phyloP scores from a whole-genome alignment of 2,329 filamentous ascomycete genomes.

The Zymoseptoria crescenta region DNA sequence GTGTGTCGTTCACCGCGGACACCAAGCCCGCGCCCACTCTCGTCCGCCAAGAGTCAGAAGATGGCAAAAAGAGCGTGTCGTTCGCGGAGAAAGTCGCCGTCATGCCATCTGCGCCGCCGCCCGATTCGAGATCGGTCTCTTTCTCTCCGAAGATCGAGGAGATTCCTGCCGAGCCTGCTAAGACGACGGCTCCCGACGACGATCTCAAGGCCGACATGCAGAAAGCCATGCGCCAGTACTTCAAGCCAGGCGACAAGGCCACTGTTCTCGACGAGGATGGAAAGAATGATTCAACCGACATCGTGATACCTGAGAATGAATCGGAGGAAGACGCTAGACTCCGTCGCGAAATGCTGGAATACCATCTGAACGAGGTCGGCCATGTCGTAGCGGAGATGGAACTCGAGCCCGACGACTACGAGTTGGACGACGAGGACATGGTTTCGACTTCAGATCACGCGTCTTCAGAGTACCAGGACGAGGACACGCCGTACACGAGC shows the following conservation, averaged over 20 bases:
- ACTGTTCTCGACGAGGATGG: conserved; percentile 39
- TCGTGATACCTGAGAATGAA: conserved; percentile 65
- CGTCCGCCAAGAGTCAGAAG: conserved; percentile 23
- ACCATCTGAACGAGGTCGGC: conserved; percentile 79
- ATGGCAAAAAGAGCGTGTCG: conserved; percentile 28
- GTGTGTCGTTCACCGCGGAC: conserved; percentile 56
- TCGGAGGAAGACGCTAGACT: conserved; percentile 70
- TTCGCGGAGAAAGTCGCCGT: conserved; percentile 31
- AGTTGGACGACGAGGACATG: conserved; percentile 41
- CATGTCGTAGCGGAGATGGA: conserved; percentile 88
- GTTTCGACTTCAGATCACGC: conserved; percentile 19
- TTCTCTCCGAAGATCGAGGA: conserved; percentile 28
- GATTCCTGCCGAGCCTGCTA: conserved; percentile 18
- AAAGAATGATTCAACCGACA: conserved; percentile 33
- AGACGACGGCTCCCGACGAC: not conserved
- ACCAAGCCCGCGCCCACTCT: conserved; percentile 43
- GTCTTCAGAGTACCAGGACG: conserved; percentile 29
- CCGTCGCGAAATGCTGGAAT: conserved; percentile 82
- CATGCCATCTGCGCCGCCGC: conserved; percentile 27
- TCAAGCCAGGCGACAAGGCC: conserved; percentile 34
- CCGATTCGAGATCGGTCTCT: conserved; percentile 26
- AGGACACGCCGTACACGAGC: conserved; percentile 36
- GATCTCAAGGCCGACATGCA: conserved; percentile 14
- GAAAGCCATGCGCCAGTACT: conserved; percentile 22
- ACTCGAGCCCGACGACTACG: conserved; percentile 52